Base-by-base conservation (phyloP, 2,329 filamentous ascomycete genomes). In the Blastomyces silverae region DNA sequence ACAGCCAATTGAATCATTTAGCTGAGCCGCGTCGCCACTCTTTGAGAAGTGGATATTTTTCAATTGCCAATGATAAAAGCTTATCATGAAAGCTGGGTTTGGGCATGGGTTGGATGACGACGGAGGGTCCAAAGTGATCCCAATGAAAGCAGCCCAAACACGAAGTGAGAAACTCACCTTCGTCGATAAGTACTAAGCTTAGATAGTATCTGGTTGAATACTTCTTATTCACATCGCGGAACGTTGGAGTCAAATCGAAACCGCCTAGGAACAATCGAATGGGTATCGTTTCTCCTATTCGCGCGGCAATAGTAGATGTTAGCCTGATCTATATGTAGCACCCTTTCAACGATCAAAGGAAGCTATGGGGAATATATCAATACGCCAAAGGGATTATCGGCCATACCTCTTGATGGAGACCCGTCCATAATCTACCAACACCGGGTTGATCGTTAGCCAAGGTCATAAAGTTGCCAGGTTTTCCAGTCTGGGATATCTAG, bases 201-300 rank as follows among this genome's bases (percentile, higher is more conserved):
- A 99, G 85, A 79, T 99, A 99, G 80, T 99, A 99, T 73, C 94
- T 85, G 48, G 93, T 97, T 34, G 93, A 97, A 79, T 96, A 99
- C 80, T 99, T 99, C 84, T 99, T 99, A 85, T 99, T 99, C 71
- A 99, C 95, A 77, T 99, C 94, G 67, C 94, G 90, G 85, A 99
- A 99, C 15, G 94, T 99, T 20, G 94, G 94, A 4, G 94, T 99
- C 68, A 99, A 80, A 78, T 99, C 95, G 76, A 99, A 99, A 62
- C 94, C 94, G 67, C 94, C 94, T 11, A 99, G 86, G 85, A 99
- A 99, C 64, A 99, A 83, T 71, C 94, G 86, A 74, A 99, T 99
- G 28, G 94, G 94, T 67, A 99, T 99, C 1, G 94, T 97, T 78
- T 91, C 88, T 73, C 88, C 86, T 87, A 69, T 64, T 50, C 53